Evolutionary conservation across 2,329 filamentous ascomycete genomes (phyloP), one percentile per base, ranked within the genome.

Genomic region (Calcarisporium arbuscula): DNA sequence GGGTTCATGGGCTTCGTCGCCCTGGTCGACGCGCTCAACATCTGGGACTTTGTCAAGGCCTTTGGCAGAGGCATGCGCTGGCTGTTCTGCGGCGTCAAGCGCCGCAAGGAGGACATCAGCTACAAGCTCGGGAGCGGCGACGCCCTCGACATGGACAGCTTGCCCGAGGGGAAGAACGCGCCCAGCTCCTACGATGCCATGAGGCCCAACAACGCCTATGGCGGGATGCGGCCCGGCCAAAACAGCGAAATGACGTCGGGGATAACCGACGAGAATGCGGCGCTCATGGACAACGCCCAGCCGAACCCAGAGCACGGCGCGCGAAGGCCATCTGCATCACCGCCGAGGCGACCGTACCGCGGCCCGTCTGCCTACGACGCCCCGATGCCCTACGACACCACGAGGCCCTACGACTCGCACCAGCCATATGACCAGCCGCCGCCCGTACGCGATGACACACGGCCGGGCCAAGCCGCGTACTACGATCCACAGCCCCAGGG

Each of bases 11-110:
- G 83, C 4, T 42, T 80, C 31, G 68, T 69, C 42, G 86, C 85
- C 5, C 56, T 90, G 6, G 54, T 68, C 2, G 81, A 90, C 48
- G 80, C 85, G 2, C 70, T 88, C 53, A 92, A 92, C 49, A 72
- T 83, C 0, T 86, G 85, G 80, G 87, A 95, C 55, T 73, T 94
- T 27, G 61, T 86, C 51, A 94, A 89, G 60, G 84, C 84, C 1
- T 78, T 84, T 41, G 83, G 81, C 8, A 74, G 87, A 32, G 82
- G 84, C 16, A 74, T 86, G 48, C 74, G 82, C 47, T 94, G 87
- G 88, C 65, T 94, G 15, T 81, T 89, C 43, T 76, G 86, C 12
- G 86, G 86, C 27, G 71, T 76, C 35, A 81, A 77, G 53, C 59
- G 65, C 41, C 72, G 82, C 39, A 67, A 69, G 45, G 51, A 68